Evolutionary conservation across 2,329 filamentous ascomycete species (phyloP).

Genomic region (Clonostachys chloroleuca): DNA sequence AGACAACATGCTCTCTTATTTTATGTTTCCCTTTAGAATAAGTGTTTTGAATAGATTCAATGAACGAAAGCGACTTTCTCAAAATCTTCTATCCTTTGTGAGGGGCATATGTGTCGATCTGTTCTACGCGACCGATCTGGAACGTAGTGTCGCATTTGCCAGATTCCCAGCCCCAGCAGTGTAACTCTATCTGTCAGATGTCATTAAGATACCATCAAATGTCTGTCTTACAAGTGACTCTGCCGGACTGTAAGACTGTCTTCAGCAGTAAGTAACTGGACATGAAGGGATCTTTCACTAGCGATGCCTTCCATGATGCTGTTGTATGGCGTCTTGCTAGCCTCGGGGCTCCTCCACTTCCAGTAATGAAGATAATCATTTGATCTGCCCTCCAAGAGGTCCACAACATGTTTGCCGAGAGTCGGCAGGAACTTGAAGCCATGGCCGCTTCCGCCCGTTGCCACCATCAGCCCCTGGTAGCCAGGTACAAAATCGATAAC

Average conservation of each 20-base stretch:
- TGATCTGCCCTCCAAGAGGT: constrained; percentile 2
- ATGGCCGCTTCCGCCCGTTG: constrained; percentile 58
- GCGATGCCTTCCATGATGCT: constrained; percentile 5
- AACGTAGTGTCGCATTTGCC: no score
- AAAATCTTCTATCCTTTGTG: no score
- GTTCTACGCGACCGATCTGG: no score
- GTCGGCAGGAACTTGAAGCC: constrained; percentile 50
- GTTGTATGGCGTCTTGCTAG: constrained; percentile 4
- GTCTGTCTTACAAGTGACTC: background rate
- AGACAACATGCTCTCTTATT: no score
- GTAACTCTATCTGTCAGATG: no score
- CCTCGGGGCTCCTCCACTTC: constrained; percentile 4
- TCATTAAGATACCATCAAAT: no score
- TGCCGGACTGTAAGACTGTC: background rate
- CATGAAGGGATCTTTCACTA: constrained; percentile 3
- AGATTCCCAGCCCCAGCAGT: no score
- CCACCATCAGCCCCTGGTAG: constrained; percentile 54
- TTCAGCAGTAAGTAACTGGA: background rate
- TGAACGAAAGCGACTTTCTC: no score
- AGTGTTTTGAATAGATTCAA: no score
- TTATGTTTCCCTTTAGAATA: no score
- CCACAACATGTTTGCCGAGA: constrained; percentile 4
- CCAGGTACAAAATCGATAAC: constrained; percentile 32
- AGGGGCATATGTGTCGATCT: no score
- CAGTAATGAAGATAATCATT: constrained; percentile 3